phyloP scores from a whole-genome alignment of 2,329 filamentous ascomycete genomes.

The Diaporthe sp. region DNA sequence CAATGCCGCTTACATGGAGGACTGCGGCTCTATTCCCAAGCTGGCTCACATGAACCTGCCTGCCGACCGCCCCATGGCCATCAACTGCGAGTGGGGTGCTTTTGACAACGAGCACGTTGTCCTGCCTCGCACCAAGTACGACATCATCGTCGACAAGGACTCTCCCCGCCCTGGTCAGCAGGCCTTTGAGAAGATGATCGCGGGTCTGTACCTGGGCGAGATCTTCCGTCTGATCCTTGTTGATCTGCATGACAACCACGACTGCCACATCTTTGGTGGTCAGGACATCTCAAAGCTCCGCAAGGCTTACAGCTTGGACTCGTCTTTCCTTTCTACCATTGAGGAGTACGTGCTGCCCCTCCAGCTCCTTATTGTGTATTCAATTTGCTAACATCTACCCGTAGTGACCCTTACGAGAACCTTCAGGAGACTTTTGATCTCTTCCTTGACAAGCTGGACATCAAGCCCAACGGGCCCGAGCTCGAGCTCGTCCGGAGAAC shows the following conservation, averaged over 20 bases:
- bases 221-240: slow-evolving; percentile 91
- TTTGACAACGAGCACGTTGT: slow-evolving; percentile 96
- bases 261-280: slow-evolving; percentile 82
- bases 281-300: slow-evolving; percentile 86
- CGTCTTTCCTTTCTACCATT: slow-evolving; percentile 92
- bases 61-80: slow-evolving; percentile 87
- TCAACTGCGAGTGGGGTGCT: slow-evolving; percentile 98
- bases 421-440: slow-evolving; percentile 88
- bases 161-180: slow-evolving; percentile 95
- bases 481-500: slow-evolving; percentile 90
- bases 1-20: slow-evolving; percentile 98
- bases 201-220: slow-evolving; percentile 93
- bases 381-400: slow-evolving; percentile 40
- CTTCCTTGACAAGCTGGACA: slow-evolving; percentile 81
- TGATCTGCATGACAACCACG: slow-evolving; percentile 85
- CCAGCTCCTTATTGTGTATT: background rate
- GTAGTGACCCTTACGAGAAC: slow-evolving; percentile 93
- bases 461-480: slow-evolving; percentile 81
- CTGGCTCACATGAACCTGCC: slow-evolving; percentile 91
- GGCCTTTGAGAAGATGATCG: slow-evolving; percentile 98
- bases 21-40: slow-evolving; percentile 92
- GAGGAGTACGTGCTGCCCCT: slow-evolving; percentile 76
- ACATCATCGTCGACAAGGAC: slow-evolving; percentile 88
- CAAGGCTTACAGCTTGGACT: slow-evolving; percentile 90
- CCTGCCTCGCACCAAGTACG: slow-evolving; percentile 87